A percentile compares a stretch with the other conserved stretches of the same genome.
These are phyloP conservation scores for Myxozyma sirexii DNA, from an alignment of 805 yeast species.

Conservation along the genomic window DNA sequence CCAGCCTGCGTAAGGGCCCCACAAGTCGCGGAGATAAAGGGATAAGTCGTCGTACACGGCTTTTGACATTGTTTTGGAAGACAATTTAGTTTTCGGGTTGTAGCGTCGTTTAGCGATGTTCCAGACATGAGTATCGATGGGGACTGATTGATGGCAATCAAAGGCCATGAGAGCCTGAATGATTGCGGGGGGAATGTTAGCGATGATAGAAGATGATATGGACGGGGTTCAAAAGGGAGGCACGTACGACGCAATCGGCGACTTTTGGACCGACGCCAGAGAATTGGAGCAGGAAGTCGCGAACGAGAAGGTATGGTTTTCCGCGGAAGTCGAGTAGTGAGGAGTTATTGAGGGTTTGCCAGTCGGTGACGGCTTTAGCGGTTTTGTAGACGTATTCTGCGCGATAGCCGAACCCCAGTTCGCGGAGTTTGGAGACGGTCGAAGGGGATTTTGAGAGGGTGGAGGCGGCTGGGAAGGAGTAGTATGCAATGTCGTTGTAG, in stretches of 20 bases:
- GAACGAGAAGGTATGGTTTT: conserved; percentile 55
- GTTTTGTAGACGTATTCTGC: conserved; percentile 86
- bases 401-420: conserved; percentile 77
- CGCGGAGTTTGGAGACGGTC: conserved; percentile 51
- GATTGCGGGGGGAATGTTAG: too few species aligned
- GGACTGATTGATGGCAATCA: conserved; percentile 84
- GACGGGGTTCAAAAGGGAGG: too few species aligned
- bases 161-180: conserved; percentile 76
- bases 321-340: conserved; percentile 50
- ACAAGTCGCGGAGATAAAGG: conserved; percentile 59
- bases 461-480: conserved; percentile 71
- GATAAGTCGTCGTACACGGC: conserved; percentile 61
- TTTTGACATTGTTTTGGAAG: conserved; percentile 52
- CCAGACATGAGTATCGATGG: conserved; percentile 93
- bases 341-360: conserved; percentile 33
- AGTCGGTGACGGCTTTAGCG: conserved; percentile 55
- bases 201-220: too few species aligned
- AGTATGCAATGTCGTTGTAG: conserved; percentile 59
- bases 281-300: conserved; percentile 61
- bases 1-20: conserved; percentile 98
- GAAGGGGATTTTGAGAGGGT: conserved; percentile 3
- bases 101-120: conserved; percentile 57
- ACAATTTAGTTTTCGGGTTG: conserved; percentile 38
- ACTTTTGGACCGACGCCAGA: conserved; percentile 97
- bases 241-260: conserved; percentile 78